A percentile compares a stretch with the other conserved stretches of the same genome.
Conservation (phyloP, 495 filamentous ascomycete species). For the Bacidia rubella region DNA sequence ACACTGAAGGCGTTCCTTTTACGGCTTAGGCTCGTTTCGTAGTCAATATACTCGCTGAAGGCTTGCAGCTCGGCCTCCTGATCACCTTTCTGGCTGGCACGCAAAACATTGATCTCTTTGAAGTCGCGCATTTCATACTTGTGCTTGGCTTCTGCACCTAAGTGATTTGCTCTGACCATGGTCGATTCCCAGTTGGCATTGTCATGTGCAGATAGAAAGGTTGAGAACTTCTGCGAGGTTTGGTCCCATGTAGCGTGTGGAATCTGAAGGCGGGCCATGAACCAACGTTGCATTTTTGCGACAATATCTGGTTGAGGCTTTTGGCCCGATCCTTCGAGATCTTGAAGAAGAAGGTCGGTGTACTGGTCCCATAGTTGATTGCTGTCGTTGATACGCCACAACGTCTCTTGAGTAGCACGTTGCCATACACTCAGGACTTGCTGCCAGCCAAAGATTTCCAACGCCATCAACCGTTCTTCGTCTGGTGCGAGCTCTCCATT, state of each 20-base stretch:
- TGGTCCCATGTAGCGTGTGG: conserved; percentile 78
- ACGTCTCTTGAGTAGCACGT: conserved; percentile 60
- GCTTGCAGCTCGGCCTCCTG: conserved; percentile 38
- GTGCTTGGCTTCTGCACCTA: conserved; percentile 53
- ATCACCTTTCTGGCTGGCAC: conserved; percentile 45
- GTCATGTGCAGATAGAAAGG: conserved; percentile 67
- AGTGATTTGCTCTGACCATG: conserved; percentile 57
- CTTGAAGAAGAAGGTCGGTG: conserved; percentile 44
- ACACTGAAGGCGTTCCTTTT: conserved; percentile 41
- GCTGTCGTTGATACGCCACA: conserved; percentile 73
- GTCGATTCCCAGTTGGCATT: conserved; percentile 60
- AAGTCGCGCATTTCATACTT: conserved; percentile 55
- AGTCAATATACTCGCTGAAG: conserved; percentile 69
- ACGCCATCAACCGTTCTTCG: conserved; percentile 61
- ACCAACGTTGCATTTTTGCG: conserved; percentile 52
- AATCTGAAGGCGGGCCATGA: conserved; percentile 56
- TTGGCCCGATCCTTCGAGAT: conserved; percentile 36
- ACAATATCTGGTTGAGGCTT: conserved; percentile 42
- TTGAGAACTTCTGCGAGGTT: conserved; percentile 72
- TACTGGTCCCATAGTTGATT: conserved; percentile 81
- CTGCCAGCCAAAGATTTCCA: conserved; percentile 68
- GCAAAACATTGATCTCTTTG: conserved; percentile 53
- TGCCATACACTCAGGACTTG: conserved; percentile 66
- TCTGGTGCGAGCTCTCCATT: conserved; percentile 47
- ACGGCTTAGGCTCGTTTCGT: conserved; percentile 53